phyloP scores from a whole-genome alignment of 2,329 filamentous ascomycete genomes.

The Ascochyta clinopodiicola region DNA sequence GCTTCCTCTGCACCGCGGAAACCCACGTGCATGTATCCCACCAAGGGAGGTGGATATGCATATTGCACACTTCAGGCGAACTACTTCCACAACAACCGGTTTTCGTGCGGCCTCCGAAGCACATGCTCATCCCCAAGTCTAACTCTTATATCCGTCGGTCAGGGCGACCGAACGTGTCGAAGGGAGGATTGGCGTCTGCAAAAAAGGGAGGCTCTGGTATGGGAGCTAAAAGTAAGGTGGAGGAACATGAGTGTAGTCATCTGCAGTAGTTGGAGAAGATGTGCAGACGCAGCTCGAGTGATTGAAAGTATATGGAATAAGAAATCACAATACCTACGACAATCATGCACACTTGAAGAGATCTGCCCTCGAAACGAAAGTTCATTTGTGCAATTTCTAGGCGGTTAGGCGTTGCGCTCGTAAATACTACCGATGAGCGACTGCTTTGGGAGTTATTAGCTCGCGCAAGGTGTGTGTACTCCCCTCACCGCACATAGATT shows the following conservation, averaged over 20 bases:
- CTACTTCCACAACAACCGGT: neutral
- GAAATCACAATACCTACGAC: neutral
- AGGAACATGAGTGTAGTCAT: neutral
- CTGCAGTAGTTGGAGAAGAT: neutral
- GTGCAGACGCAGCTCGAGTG: neutral
- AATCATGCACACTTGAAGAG: neutral
- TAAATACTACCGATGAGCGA: neutral
- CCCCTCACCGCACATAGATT: no score
- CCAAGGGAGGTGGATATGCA: neutral
- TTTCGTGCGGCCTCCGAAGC: neutral
- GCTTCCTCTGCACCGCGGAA: no score
- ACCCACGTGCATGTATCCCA: neutral
- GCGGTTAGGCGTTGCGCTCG: neutral
- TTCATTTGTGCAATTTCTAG: neutral
- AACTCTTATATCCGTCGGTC: neutral
- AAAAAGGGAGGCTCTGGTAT: neutral
- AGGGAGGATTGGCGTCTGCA: neutral
- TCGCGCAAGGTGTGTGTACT: no score
- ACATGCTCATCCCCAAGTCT: slow-evolving; percentile 1
- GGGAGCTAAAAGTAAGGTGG: neutral
- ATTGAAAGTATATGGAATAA: neutral
- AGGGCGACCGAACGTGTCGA: slow-evolving; percentile 2
- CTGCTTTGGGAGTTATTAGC: no score
- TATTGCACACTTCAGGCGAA: neutral
- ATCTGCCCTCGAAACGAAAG: neutral